Evolutionary conservation across 2,329 filamentous ascomycete species (phyloP).

Genomic region (Monascus ruber): DNA sequence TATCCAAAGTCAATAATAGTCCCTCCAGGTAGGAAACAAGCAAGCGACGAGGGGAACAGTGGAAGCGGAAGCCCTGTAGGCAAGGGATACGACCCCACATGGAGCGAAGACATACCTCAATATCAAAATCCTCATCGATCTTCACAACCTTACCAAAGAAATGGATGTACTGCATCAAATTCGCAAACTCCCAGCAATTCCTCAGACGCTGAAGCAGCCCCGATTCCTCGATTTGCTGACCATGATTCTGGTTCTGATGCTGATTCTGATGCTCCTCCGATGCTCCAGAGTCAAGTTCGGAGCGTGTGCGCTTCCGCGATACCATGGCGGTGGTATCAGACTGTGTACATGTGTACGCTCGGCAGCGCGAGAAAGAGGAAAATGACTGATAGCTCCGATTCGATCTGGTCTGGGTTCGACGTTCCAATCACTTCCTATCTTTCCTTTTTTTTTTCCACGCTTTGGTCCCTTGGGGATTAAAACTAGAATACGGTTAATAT

Average conservation of each 20-base stretch:
- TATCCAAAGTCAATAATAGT: not conserved
- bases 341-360: constrained; percentile 7
- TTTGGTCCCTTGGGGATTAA: too few species aligned
- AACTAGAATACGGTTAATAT: too few species aligned
- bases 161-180: constrained; percentile 84
- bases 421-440: too few species aligned
- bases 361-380: constrained; percentile 8
- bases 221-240: constrained; percentile 17
- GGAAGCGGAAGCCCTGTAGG: not conserved
- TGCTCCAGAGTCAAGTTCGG: constrained; percentile 42
- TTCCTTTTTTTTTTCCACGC: too few species aligned
- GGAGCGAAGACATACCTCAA: constrained; percentile 55
- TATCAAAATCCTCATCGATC: constrained; percentile 76
- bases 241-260: not conserved
- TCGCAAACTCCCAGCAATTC: constrained; percentile 93
- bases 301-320: constrained; percentile 45
- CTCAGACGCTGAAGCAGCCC: constrained; percentile 56
- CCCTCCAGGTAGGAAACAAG: not conserved
- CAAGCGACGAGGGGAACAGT: not conserved
- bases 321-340: constrained; percentile 34
- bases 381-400: too few species aligned
- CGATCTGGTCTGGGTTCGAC: too few species aligned
- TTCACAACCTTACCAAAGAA: constrained; percentile 84
- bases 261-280: constrained; percentile 23
- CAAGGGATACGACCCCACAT: too few species aligned